phyloP scores from a whole-genome alignment of 371 early-diverging fungal species.

The Circinella umbellata region DNA sequence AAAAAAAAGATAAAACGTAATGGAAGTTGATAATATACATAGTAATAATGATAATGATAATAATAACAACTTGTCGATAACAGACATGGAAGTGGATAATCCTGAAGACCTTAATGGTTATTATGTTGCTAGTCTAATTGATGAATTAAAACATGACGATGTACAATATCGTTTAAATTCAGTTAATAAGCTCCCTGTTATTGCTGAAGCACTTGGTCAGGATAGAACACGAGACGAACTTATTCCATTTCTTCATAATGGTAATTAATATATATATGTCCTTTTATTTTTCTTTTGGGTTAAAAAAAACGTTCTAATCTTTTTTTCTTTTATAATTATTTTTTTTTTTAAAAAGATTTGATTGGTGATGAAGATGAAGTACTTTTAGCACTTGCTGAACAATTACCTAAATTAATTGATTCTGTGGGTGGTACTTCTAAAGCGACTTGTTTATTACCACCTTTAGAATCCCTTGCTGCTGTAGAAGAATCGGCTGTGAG shows the following conservation, averaged over 20 bases:
- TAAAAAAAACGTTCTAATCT: background rate
- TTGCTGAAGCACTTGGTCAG: slow-evolving; percentile 93
- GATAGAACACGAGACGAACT: slow-evolving; percentile 95
- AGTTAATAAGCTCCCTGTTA: slow-evolving; percentile 85
- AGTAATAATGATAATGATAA: background rate
- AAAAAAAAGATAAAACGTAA: background rate
- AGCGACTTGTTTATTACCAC: slow-evolving; percentile 84
- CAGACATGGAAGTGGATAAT: slow-evolving; percentile 12
- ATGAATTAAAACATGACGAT: slow-evolving; percentile 98
- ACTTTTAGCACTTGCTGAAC: slow-evolving; percentile 90
- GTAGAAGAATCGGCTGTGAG: slow-evolving; percentile 97
- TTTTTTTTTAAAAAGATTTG: slow-evolving; percentile 71
- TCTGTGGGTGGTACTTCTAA: slow-evolving; percentile 89
- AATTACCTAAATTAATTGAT: slow-evolving; percentile 90
- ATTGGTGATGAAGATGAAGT: slow-evolving; percentile 99
- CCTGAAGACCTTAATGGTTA: slow-evolving; percentile 44
- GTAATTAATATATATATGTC: slow-evolving; percentile 45
- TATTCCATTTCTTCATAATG: slow-evolving; percentile 92
- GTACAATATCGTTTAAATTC: slow-evolving; percentile 90
- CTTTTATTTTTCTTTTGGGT: background rate
- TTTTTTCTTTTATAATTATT: background rate
- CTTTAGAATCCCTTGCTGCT: slow-evolving; percentile 93
- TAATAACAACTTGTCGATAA: background rate
- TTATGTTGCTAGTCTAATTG: slow-evolving; percentile 91
- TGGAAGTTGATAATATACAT: slow-evolving; percentile 7